Evolutionary conservation across 495 filamentous ascomycete genomes (phyloP).

Genomic region (Penicillium alfredii): DNA sequence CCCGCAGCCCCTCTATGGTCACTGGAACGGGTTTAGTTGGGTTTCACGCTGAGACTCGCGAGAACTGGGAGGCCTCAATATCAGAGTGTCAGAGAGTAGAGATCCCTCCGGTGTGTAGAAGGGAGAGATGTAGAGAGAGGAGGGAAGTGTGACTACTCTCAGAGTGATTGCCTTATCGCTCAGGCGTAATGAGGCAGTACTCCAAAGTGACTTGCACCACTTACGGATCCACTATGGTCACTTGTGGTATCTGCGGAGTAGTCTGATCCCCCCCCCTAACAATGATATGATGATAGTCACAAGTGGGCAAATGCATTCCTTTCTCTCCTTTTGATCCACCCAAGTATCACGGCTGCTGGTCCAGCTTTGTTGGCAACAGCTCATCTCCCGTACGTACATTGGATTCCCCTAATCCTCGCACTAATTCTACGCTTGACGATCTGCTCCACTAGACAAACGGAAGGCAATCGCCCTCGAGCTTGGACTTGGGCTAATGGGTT

Average conservation of each 20-base stretch:
- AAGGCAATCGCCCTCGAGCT: no score
- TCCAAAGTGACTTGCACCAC: constrained; percentile 3
- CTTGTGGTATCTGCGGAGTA: constrained; percentile 10
- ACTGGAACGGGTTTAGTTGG: constrained; percentile 11
- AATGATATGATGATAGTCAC: no score
- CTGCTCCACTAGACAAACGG: no score
- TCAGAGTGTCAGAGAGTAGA: not conserved
- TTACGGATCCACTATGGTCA: constrained; percentile 8
- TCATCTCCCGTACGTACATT: no score
- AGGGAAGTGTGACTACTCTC: no score
- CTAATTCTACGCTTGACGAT: no score
- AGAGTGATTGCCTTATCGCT: no score
- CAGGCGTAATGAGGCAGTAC: no score
- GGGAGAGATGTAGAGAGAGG: not conserved
- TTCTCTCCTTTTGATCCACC: not conserved
- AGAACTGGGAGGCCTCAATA: not conserved
- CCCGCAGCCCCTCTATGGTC: constrained; percentile 6
- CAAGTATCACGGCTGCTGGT: constrained; percentile 8
- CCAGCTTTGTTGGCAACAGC: constrained; percentile 9
- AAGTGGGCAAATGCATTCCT: no score
- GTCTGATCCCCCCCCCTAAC: constrained; percentile 6
- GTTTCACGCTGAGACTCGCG: constrained; percentile 25
- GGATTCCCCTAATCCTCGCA: no score
- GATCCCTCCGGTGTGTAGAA: not conserved
- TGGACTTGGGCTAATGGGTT: no score